phyloP scores from a whole-genome alignment of 2,329 filamentous ascomycete genomes.

The Diplodia corticola region DNA sequence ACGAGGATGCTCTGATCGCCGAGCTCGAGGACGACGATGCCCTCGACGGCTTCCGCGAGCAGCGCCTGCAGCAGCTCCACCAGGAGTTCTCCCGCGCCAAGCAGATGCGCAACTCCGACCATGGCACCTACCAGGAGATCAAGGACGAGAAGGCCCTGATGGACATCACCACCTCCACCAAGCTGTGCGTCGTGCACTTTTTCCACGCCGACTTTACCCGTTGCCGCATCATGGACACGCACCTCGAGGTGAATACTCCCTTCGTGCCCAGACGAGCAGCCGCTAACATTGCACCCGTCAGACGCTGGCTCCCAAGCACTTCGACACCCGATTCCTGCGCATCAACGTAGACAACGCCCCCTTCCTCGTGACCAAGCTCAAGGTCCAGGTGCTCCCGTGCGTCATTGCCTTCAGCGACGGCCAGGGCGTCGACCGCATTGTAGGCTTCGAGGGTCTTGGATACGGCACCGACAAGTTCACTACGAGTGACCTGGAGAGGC shows the following conservation, averaged over 20 bases:
- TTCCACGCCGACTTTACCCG: constrained; percentile 64
- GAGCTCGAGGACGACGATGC: constrained; percentile 57
- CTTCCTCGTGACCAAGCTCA: constrained; percentile 59
- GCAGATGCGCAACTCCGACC: constrained; percentile 51
- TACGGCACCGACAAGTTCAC: constrained; percentile 56
- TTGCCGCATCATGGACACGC: constrained; percentile 62
- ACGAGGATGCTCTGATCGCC: constrained; percentile 62
- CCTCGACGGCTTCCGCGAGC: constrained; percentile 57
- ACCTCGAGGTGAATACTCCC: constrained; percentile 46
- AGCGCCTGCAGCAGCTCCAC: constrained; percentile 59
- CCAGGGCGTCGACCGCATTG: constrained; percentile 55
- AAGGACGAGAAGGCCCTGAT: constrained; percentile 60
- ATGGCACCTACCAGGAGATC: constrained; percentile 57
- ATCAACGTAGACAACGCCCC: constrained; percentile 63
- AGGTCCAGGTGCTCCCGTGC: constrained; percentile 59
- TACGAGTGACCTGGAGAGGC: constrained; percentile 54
- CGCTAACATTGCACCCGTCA: constrained; percentile 28
- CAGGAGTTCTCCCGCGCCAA: constrained; percentile 56
- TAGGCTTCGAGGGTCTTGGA: constrained; percentile 61
- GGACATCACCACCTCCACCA: constrained; percentile 60
- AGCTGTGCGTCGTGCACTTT: constrained; percentile 63
- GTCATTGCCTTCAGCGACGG: constrained; percentile 60
- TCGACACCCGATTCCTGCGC: constrained; percentile 58
- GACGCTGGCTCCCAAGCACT: constrained; percentile 57
- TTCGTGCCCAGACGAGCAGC: background rate